These are phyloP conservation scores for Obba rivulosa DNA, from an alignment of 768 basidiomycete species.

Conservation along the genomic window DNA sequence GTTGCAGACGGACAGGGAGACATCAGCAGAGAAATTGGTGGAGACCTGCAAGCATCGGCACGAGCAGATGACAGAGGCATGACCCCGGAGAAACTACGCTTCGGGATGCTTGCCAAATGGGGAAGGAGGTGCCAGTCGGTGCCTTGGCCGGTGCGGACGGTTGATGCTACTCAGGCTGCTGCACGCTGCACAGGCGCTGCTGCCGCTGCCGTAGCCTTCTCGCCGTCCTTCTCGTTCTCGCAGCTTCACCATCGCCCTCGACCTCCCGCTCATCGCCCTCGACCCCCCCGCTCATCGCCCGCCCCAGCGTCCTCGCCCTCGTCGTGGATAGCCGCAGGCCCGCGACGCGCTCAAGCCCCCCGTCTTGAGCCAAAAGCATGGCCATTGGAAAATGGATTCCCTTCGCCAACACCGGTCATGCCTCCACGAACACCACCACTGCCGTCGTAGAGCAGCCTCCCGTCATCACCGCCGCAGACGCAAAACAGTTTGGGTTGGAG, in stretches of 20 bases:
- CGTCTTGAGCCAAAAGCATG: constrained; percentile 1
- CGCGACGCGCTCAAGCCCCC: not conserved
- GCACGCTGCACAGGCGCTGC: too few species aligned
- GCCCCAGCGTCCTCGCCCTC: not conserved
- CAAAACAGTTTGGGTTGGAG: constrained; percentile 93
- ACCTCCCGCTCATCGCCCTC: not conserved
- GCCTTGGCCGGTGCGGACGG: too few species aligned
- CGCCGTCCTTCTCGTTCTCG: not conserved
- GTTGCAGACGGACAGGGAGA: too few species aligned
- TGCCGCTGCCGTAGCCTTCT: too few species aligned
- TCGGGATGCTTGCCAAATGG: too few species aligned
- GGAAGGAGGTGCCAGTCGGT: too few species aligned
- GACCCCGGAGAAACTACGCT: too few species aligned
- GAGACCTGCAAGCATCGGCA: too few species aligned
- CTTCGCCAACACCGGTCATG: constrained; percentile 17
- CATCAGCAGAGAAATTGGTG: too few species aligned
- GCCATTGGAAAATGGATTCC: constrained; percentile 25
- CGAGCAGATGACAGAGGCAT: too few species aligned
- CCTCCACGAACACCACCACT: constrained; percentile 11
- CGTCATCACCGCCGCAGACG: constrained; percentile 52
- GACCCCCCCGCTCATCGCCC: not conserved
- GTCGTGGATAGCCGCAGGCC: too few species aligned
- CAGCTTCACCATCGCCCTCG: not conserved
- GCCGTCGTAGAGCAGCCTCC: constrained; percentile 15
- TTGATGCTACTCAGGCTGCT: too few species aligned